Evolutionary conservation across 139 green algal species (phyloP).

Genomic region (Chlorella sp.): DNA sequence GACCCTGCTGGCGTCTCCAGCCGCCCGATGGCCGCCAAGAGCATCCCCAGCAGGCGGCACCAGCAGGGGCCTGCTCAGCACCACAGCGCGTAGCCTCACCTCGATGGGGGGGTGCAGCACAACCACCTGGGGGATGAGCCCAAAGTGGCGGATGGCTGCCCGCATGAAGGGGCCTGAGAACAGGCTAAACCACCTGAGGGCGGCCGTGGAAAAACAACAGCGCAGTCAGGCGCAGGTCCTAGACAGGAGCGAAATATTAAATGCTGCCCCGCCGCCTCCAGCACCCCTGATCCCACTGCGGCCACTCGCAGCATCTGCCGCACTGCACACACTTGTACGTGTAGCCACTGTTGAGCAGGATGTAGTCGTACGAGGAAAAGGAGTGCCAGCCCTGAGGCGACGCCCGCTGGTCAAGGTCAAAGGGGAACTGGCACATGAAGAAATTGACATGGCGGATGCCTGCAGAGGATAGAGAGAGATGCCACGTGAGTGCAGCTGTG

Average conservation of each 20-base stretch:
- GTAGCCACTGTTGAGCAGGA: conserved; percentile 26
- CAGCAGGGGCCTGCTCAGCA: too few relatives aligned
- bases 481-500: too few relatives aligned
- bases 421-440: conserved; percentile 31
- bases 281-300: neutral
- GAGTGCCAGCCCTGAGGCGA: neutral
- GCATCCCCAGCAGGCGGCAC: too few relatives aligned
- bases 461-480: too few relatives aligned
- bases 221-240: neutral
- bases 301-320: too few relatives aligned
- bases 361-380: conserved; percentile 19
- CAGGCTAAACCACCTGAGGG: conserved; percentile 22
- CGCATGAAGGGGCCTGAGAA: neutral
- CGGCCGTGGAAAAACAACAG: too few relatives aligned
- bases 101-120: conserved; percentile 30
- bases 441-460: conserved; percentile 29
- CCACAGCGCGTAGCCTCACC: neutral
- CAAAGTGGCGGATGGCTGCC: neutral
- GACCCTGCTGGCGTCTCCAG: too few relatives aligned
- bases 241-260: neutral
- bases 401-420: conserved; percentile 13
- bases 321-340: conserved; percentile 17
- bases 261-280: neutral
- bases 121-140: neutral
- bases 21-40: too few relatives aligned